Percentiles rank a stretch among this genome's conserved stretches.
Evolutionary conservation across 148 eudicot genomes (phyloP).

Genomic region (Camellia japonica): DNA sequence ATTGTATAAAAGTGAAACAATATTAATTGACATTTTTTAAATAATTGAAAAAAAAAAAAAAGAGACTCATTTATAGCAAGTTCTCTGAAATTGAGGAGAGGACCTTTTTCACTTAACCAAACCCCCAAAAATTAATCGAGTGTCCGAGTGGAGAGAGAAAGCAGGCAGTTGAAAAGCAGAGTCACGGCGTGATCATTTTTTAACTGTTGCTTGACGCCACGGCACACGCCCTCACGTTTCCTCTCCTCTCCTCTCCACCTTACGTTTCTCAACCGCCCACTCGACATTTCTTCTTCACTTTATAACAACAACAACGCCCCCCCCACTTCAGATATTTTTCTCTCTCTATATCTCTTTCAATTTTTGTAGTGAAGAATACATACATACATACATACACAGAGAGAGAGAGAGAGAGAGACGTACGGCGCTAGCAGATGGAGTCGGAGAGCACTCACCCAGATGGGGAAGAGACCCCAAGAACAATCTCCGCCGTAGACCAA

Average conservation of each 20-base stretch:
- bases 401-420: too few relatives aligned
- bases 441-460: slow-evolving; percentile 1
- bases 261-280: not conserved
- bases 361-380: too few relatives aligned
- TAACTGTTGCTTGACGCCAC: slow-evolving; percentile 14
- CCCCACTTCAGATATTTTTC: not conserved
- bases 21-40: not conserved
- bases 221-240: slow-evolving; percentile 1
- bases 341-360: not conserved
- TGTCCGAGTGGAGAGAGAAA: not conserved
- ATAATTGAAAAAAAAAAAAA: too few relatives aligned
- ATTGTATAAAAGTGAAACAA: too few relatives aligned
- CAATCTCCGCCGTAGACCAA: slow-evolving; percentile 27
- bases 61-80: too few relatives aligned
- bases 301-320: not conserved
- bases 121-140: not conserved
- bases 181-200: too few relatives aligned
- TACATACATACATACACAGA: too few relatives aligned
- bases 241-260: not conserved
- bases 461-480: slow-evolving; percentile 2
- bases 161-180: not conserved
- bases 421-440: not conserved
- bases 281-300: not conserved
- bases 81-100: too few relatives aligned
- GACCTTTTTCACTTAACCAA: not conserved